Base-by-base conservation (phyloP, 2,329 filamentous ascomycete species). In the Fonsecaea erecta region DNA sequence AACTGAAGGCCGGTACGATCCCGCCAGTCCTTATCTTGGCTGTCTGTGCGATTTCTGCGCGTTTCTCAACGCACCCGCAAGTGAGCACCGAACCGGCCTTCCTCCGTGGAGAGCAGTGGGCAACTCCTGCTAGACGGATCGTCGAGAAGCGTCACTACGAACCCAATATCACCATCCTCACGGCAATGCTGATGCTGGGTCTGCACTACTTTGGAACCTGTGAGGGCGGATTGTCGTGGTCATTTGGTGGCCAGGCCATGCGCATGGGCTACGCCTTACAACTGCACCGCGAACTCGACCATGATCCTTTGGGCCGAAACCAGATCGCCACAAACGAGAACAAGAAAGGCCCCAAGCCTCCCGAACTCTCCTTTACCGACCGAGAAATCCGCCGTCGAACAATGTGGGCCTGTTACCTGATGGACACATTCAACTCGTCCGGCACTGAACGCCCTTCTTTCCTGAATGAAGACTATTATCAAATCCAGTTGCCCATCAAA, bases 371-470 rank as follows among this genome's bases (percentile, higher is more conserved):
- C 74, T 95, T 95, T 71, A 92, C 93, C 16, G 95, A 98, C 76
- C 89, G 92, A 30, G 95, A 99, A 76, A 97, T 98, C 60, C 86
- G 95, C 66, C 84, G 95, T 71, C 86, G 95, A 63, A 95, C 93
- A 1, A 98, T 99, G 94, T 99, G 95, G 95, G 91, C 93, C 12
- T 98, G 94, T 75, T 97, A 97, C 74, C 78, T 97, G 63, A 97
- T 98, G 93, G 95, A 99, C 75, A 88, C 94, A 0, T 97, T 97
- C 81, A 97, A 96, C 77, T 97, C 94, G 0, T 97, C 93, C 1
- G 94, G 95, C 1, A 96, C 92, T 1, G 93, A 97, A 73, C 86
- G 94, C 40, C 95, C 95, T 21, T 91, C 92, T 60, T 97, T 97
- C 71, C 90, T 97, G 61, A 90, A 91, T 70, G 93, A 97, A 76